Base-by-base conservation (phyloP, 441 rosid genomes). In the Adansonia gregorii region DNA sequence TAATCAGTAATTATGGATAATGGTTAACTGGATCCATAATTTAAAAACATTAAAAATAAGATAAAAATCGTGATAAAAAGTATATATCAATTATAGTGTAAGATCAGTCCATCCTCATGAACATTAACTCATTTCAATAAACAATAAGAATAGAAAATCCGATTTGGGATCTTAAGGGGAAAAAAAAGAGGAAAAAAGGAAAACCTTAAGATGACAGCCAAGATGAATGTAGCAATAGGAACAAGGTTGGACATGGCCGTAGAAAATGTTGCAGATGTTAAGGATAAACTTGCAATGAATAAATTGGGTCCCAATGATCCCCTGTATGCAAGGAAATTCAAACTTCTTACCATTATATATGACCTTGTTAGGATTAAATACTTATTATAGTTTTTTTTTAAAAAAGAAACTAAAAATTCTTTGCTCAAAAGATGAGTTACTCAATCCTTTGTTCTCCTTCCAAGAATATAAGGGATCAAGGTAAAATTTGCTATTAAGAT, bases 151-250 rank as follows among this genome's bases (percentile, higher is more conserved):
- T 24, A 24, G 27, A 24, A 24, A 24, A 24, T 24, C 27, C 27
- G 27, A 24, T 24, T 24, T 24, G 61, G 17, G 61, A 56, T 17
- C 31, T 8, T 17, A 17, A 56, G 17, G 2, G 19, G 17, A 0
- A 24, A 24, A 24, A 24, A 24, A 24, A 24, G 27, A 61, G 17
- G 49, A 7, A 19, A 12, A 51, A 17, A 58, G 6, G 19, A 55
- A 17, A 67, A 68, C 73, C 73, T 69, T 69, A 69, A 49, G 43
- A 49, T 12, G 11, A 48, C 58, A 3, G 73, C 73, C 39, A 69
- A 69, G 58, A 69, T 49, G 19, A 69, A 49, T 49, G 73, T 69
- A 6, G 56, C 73, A 14, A 49, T 51, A 24, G 73, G 59, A 69
- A 69, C 56, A 9, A 69, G 12, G 43, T 69, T 69, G 56, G 59